phyloP scores from a whole-genome alignment of 768 basidiomycete genomes.

The Lanmaoa pseudosensibilis region DNA sequence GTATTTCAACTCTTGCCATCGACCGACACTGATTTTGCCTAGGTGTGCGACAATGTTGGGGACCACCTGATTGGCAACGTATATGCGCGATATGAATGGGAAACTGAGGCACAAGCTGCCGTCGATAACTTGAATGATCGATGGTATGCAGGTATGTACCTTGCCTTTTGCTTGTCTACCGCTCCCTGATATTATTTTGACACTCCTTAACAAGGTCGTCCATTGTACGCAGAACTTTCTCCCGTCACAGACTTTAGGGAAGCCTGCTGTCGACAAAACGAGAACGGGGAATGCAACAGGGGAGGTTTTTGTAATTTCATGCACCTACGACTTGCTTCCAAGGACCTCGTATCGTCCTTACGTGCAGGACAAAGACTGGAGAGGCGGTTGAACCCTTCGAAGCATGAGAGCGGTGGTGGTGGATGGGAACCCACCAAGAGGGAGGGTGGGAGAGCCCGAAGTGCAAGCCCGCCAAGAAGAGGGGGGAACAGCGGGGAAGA shows the following conservation, averaged over 20 bases:
- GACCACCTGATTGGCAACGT: slow-evolving; percentile 98
- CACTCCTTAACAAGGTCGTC: slow-evolving; percentile 62
- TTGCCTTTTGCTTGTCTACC: background rate
- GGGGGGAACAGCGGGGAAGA: slow-evolving; percentile 71
- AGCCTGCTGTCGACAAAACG: slow-evolving; percentile 98
- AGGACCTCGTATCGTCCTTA: slow-evolving; percentile 76
- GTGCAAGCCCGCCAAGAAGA: slow-evolving; percentile 68
- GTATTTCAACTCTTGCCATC: slow-evolving; percentile 26
- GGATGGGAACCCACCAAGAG: slow-evolving; percentile 84
- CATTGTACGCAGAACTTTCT: slow-evolving; percentile 94
- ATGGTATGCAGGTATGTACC: slow-evolving; percentile 88
- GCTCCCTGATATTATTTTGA: slow-evolving; percentile 5
- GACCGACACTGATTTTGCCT: background rate
- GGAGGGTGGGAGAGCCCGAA: slow-evolving; percentile 63
- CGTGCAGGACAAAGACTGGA: slow-evolving; percentile 83
- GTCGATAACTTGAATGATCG: slow-evolving; percentile 92
- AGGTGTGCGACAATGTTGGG: slow-evolving; percentile 99
- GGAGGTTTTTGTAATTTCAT: slow-evolving; percentile 99
- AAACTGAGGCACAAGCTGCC: slow-evolving; percentile 92
- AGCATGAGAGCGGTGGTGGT: slow-evolving; percentile 63
- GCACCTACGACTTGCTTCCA: slow-evolving; percentile 88
- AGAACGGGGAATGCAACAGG: slow-evolving; percentile 96
- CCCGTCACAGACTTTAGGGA: slow-evolving; percentile 99
- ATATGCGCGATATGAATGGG: slow-evolving; percentile 98
- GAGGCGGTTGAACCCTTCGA: slow-evolving; percentile 68